A percentile compares a stretch with the other conserved stretches of the same genome.
These are phyloP conservation scores for Haplosporangium sp. DNA, from an alignment of 371 early-diverging fungal species.

Conservation along the genomic window DNA sequence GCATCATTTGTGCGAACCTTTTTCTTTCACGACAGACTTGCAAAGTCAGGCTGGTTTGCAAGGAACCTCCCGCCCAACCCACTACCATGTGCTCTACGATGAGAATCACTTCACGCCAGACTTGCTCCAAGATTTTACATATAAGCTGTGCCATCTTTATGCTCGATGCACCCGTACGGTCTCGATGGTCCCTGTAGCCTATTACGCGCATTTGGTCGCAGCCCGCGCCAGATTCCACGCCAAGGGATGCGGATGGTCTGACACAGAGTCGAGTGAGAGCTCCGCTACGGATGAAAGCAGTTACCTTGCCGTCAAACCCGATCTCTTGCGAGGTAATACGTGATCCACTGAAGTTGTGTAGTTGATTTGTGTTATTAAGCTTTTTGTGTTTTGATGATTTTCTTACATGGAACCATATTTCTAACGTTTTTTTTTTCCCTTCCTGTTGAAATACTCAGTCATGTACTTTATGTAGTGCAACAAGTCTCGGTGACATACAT, in stretches of 20 bases:
- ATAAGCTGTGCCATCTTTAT: conserved; percentile 90
- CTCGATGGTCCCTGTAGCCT: conserved; percentile 81
- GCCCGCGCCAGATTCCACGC: conserved; percentile 76
- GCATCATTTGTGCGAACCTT: conserved; percentile 1
- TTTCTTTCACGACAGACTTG: conserved; percentile 58
- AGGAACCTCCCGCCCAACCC: conserved; percentile 93
- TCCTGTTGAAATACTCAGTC: conserved; percentile 12
- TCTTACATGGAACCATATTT: too few species aligned
- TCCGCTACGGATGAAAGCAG: conserved; percentile 21
- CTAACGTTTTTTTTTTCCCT: background rate
- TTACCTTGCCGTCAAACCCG: conserved; percentile 37
- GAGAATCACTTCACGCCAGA: conserved; percentile 87
- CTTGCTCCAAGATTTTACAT: conserved; percentile 83
- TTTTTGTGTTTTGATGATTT: background rate
- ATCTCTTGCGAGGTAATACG: conserved; percentile 30
- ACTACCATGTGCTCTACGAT: conserved; percentile 89
- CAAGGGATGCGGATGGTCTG: conserved; percentile 22
- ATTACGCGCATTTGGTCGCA: conserved; percentile 90
- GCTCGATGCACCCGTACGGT: conserved; percentile 88
- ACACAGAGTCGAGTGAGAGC: conserved; percentile 22
- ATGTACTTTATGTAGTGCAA: conserved; percentile 47
- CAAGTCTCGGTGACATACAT: too few species aligned
- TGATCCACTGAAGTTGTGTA: too few species aligned
- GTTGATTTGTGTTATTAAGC: too few species aligned
- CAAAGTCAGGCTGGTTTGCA: conserved; percentile 91